phyloP scores from a whole-genome alignment of 2,329 filamentous ascomycete genomes.

The Pseudogymnoascus sp. region DNA sequence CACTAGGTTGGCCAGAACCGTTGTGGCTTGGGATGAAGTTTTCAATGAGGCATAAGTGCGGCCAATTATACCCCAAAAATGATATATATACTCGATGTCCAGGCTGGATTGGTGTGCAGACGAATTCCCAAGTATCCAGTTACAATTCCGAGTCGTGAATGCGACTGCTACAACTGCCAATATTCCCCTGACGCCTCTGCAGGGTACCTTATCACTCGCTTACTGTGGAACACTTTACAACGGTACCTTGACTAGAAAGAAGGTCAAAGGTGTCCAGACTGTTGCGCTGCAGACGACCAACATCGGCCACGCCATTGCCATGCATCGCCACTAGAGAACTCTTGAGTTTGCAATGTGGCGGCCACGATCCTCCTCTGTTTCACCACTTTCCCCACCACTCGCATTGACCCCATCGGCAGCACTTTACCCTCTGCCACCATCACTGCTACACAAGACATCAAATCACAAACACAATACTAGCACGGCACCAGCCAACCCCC shows the following conservation, averaged over 20 bases:
- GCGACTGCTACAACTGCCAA: neutral
- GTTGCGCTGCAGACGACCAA: neutral
- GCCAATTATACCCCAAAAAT: neutral
- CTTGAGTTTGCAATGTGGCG: neutral
- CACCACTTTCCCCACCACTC: neutral
- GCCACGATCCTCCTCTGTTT: neutral
- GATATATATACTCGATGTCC: neutral
- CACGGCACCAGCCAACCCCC: neutral
- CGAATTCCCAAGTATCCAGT: neutral
- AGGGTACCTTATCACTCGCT: conserved; percentile 1
- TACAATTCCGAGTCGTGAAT: neutral
- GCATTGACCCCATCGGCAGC: neutral
- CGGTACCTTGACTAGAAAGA: neutral
- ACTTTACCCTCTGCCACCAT: neutral
- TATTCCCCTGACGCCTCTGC: neutral
- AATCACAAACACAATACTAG: neutral
- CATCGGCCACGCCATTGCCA: neutral
- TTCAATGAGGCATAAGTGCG: neutral
- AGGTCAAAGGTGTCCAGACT: neutral
- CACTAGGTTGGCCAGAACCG: neutral
- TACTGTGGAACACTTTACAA: neutral
- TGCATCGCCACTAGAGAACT: neutral
- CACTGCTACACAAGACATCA: neutral
- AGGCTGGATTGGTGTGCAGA: neutral
- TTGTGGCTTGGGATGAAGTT: neutral